Evolutionary conservation across 2,329 filamentous ascomycete genomes (phyloP), one percentile per base, ranked within the genome.

Genomic region (Plenodomus lindquistii): DNA sequence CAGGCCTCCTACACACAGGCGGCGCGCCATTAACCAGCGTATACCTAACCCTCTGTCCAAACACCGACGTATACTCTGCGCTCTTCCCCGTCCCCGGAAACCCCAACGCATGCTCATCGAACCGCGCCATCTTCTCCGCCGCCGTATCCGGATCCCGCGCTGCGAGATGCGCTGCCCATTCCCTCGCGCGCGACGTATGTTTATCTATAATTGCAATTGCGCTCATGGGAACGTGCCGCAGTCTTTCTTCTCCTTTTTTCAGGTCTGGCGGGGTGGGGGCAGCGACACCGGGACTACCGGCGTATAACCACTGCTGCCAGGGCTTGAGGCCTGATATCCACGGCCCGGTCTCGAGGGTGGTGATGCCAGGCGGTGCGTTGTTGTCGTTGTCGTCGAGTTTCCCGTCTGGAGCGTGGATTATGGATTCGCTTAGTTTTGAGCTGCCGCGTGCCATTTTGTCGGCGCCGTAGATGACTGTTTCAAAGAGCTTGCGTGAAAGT

Each of bases 241-340:
- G 44, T 39, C n/a, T 42, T 19, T 18, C 21, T 17, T 27, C 11
- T 18, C 40, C 1, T 37, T 3, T 9, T 29, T 7, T 17, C 20
- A 11, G 6, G 22, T 11, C 22, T 2, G 20, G n/a, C 24, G 15
- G 15, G 17, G 10, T 19, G 17, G 31, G 41, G 15, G 50, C 15
- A 42, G n/a, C 31, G 15, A 48, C 47, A 3, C 68, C 68, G 1
- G 65, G 65, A 1, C 55, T 48, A 0, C 46, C 60, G 0, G 45
- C 48, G 8, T 29, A 49, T 0, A 71, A 35, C 18, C 63, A 71
- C 24, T 71, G 65, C 21, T 57, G 45, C 67, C 67, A 71, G 0
- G 55, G 54, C 42, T 59, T 66, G 10, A 70, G 37, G 0, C 67
- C 68, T 2, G 56, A 50, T 2, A 54, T 48, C 44, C 50, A 68